Percentiles rank a stretch among this genome's conserved stretches.
Conservation (phyloP, 768 basidiomycete genomes). For the Boletus huronensis region DNA sequence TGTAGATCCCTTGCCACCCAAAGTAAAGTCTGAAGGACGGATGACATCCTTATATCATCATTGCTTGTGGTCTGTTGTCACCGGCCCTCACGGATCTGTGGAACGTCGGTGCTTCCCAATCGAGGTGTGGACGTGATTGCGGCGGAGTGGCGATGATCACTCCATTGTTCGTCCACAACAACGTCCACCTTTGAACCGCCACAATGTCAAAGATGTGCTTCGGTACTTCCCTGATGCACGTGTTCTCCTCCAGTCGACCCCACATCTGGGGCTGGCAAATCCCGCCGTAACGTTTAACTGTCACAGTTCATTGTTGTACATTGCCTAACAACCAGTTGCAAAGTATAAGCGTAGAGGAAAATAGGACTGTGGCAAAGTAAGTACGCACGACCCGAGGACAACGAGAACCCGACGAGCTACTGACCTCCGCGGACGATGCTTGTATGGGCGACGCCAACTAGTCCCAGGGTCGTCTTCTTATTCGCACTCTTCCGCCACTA, state of each 20-base stretch:
- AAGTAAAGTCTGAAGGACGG: neutral
- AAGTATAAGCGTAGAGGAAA: neutral
- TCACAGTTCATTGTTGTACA: neutral
- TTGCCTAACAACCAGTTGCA: neutral
- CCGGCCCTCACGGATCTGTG: neutral
- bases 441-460: neutral
- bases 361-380: neutral
- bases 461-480: conserved; percentile 42
- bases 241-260: neutral
- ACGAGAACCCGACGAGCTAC: neutral
- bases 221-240: neutral
- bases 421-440: neutral
- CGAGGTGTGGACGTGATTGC: conserved; percentile 10
- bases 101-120: neutral
- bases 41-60: conserved; percentile 18
- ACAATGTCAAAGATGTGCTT: neutral
- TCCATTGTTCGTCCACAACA: conserved; percentile 15
- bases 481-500: conserved; percentile 38
- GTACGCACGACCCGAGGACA: neutral
- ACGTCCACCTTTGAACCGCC: conserved; percentile 1
- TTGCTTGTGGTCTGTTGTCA: conserved; percentile 14
- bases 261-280: neutral
- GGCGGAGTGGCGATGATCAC: conserved; percentile 19
- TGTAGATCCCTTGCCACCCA: conserved; percentile 3
- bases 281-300: neutral